Evolutionary conservation across 495 filamentous ascomycete genomes (phyloP).

Genomic region (Annulohypoxylon nitens): DNA sequence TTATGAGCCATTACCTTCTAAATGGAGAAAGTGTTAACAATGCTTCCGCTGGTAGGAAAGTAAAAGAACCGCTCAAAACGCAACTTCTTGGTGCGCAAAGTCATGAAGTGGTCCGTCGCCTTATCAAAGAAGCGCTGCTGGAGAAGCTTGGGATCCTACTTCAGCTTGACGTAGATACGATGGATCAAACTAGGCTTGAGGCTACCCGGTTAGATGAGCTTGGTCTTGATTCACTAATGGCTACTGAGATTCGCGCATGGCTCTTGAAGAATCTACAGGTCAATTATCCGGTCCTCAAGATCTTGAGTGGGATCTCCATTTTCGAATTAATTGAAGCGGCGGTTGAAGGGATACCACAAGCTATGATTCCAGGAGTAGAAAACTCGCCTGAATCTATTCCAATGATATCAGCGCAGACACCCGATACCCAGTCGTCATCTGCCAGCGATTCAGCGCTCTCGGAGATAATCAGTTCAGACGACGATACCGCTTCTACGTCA

Average conservation of each 20-base stretch:
- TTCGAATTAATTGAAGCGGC: conserved; percentile 4
- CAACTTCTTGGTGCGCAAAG: neutral
- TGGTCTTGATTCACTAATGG: conserved; percentile 49
- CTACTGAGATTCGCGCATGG: conserved; percentile 61
- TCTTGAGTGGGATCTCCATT: conserved; percentile 56
- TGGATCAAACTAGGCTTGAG: neutral
- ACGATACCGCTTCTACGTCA: neutral
- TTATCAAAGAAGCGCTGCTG: neutral
- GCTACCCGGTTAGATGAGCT: conserved; percentile 3
- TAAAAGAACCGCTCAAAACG: neutral
- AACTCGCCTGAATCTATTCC: conserved; percentile 30
- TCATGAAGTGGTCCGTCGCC: neutral
- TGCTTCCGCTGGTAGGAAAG: neutral
- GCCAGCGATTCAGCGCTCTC: neutral
- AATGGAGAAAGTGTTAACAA: conserved; percentile 29
- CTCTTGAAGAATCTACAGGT: conserved; percentile 54
- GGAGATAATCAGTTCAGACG: neutral
- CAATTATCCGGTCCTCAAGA: conserved; percentile 65
- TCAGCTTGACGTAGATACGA: neutral
- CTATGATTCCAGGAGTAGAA: neutral
- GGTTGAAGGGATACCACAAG: conserved; percentile 1
- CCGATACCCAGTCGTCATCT: neutral
- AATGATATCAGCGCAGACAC: neutral
- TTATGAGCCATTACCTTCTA: conserved; percentile 53
- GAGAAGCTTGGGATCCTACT: neutral